Conservation (phyloP, 192 early-diverging fungal genomes). For the Umbelopsis isabellina region DNA sequence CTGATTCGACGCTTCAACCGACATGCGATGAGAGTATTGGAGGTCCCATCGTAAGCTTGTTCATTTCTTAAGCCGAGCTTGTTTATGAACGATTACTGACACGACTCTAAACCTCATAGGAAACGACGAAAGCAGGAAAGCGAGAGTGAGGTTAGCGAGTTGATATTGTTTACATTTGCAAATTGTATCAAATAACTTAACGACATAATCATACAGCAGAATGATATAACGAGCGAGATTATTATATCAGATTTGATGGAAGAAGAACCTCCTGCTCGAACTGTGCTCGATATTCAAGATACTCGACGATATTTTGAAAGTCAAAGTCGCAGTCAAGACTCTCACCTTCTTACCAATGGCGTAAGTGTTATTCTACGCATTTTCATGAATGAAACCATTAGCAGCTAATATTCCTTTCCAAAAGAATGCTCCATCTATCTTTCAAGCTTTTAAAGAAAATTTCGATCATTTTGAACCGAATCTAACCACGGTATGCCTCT, state of each 20-base stretch:
- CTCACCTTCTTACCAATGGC: not conserved
- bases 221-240: conserved; percentile 60
- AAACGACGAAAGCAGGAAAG: not conserved
- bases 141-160: not conserved
- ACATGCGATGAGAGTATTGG: conserved; percentile 82
- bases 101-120: not conserved
- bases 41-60: conserved; percentile 35
- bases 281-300: conserved; percentile 76
- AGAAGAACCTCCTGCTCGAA: conserved; percentile 47
- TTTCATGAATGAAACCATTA: not conserved
- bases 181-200: not conserved
- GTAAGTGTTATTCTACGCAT: not conserved
- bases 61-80: not conserved
- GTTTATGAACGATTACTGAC: not conserved
- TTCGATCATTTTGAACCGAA: conserved; percentile 37
- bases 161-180: not conserved
- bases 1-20: conserved; percentile 89
- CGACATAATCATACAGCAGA: conserved; percentile 27
- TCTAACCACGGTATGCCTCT: conserved; percentile 13
- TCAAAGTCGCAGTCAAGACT: conserved; percentile 45
- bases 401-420: not conserved
- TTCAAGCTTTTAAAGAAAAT: conserved; percentile 12
- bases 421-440: conserved; percentile 3
- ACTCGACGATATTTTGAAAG: conserved; percentile 77
- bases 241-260: conserved; percentile 71